Conservation (phyloP, 306 rosid species). For the Lupinus albus region DNA sequence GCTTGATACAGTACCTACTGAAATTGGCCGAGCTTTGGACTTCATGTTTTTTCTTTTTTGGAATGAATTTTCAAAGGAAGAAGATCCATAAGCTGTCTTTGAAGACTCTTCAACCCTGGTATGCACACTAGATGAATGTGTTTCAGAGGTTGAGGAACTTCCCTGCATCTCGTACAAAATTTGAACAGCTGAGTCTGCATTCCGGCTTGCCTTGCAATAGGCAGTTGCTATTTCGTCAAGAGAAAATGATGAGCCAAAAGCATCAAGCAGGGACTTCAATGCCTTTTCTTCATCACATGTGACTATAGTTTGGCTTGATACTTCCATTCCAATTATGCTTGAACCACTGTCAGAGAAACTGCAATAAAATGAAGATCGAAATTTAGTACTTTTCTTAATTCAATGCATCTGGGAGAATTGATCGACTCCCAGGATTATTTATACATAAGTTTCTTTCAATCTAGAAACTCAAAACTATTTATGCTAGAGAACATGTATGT, state of each 20-base stretch:
- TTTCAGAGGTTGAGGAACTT: conserved; percentile 42
- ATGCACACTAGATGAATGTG: conserved; percentile 38
- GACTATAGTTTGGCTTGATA: conserved; percentile 42
- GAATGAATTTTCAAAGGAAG: conserved; percentile 41
- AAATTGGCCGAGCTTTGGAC: conserved; percentile 56
- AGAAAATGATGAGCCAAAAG: conserved; percentile 64
- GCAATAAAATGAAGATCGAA: neutral
- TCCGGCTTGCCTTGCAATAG: conserved; percentile 62
- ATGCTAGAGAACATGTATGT: conserved; percentile 17
- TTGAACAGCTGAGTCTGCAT: conserved; percentile 65
- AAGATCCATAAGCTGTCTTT: conserved; percentile 37
- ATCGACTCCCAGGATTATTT: conserved; percentile 3
- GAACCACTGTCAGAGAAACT: conserved; percentile 17
- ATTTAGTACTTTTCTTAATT: conserved; percentile 6
- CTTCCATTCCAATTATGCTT: conserved; percentile 55
- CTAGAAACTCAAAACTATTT: conserved; percentile 15
- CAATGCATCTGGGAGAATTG: neutral
- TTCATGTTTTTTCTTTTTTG: conserved; percentile 44
- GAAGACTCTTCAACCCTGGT: conserved; percentile 42
- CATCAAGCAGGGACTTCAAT: conserved; percentile 65
- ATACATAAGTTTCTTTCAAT: neutral
- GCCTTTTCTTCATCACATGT: conserved; percentile 55
- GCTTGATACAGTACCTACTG: conserved; percentile 70
- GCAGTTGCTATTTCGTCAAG: conserved; percentile 80
- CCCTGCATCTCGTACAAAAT: conserved; percentile 56